phyloP scores from a whole-genome alignment of 2,329 filamentous ascomycete genomes.

The Aspergillus persii region DNA sequence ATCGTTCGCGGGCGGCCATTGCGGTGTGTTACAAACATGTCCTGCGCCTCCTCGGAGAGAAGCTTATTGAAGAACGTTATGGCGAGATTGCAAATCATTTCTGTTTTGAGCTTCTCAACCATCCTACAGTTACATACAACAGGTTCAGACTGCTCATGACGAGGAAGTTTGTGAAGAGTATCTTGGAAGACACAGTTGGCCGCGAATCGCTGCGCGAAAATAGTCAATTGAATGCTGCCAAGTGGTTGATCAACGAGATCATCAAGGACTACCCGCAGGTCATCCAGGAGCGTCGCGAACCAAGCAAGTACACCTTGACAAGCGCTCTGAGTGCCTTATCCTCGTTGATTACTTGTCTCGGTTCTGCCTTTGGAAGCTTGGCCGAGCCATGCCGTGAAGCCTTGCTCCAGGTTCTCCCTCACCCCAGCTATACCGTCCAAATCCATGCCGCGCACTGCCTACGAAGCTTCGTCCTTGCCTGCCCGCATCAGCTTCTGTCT shows the following conservation, averaged over 20 bases:
- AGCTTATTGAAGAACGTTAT: slow-evolving; percentile 80
- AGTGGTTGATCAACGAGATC: slow-evolving; percentile 77
- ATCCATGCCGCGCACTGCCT: slow-evolving; percentile 83
- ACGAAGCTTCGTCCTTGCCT: slow-evolving; percentile 82
- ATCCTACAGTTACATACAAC: slow-evolving; percentile 73
- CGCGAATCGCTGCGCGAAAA: slow-evolving; percentile 81
- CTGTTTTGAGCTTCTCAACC: slow-evolving; percentile 74
- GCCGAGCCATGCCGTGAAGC: slow-evolving; percentile 84
- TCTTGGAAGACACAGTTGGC: slow-evolving; percentile 81
- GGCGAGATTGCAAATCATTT: slow-evolving; percentile 76
- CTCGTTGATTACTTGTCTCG: slow-evolving; percentile 74
- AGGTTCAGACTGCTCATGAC: slow-evolving; percentile 84
- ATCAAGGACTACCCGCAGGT: slow-evolving; percentile 93
- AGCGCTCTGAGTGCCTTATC: slow-evolving; percentile 75
- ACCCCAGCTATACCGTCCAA: slow-evolving; percentile 95
- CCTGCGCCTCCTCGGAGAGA: slow-evolving; percentile 74
- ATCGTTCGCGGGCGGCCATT: slow-evolving; percentile 76
- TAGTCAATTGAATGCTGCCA: slow-evolving; percentile 79
- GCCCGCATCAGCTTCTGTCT: slow-evolving; percentile 85
- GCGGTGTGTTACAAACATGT: slow-evolving; percentile 84
- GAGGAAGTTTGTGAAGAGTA: slow-evolving; percentile 76
- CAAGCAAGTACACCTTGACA: slow-evolving; percentile 80
- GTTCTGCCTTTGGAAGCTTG: slow-evolving; percentile 75
- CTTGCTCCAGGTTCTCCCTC: slow-evolving; percentile 83
- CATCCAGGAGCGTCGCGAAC: slow-evolving; percentile 81